Base-by-base conservation (phyloP, 768 basidiomycete genomes). In the Coprinopsis sp. region DNA sequence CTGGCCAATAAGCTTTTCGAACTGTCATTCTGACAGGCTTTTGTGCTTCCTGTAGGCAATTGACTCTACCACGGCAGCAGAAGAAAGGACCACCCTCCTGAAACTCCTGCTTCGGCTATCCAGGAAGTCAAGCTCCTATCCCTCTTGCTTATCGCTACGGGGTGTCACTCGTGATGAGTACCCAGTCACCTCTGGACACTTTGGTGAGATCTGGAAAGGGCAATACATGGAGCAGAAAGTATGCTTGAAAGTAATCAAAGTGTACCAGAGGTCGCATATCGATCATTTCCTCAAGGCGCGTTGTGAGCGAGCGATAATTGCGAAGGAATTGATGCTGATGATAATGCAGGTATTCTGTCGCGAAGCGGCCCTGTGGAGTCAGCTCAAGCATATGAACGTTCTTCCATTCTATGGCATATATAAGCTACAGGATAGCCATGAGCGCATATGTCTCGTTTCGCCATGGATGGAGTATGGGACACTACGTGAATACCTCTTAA, bases 381-480 rank as follows among this genome's bases (percentile, higher is more conserved):
- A 51, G 18, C 29, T 51, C 2, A 28, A 22, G 6, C 51, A 51
- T 36, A 33, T 28, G 13, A 51, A 51, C 27, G 11, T 51, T 7
- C 36, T 51, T 2, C 51, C 51, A 12, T 51, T 51, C 36, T 51
- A 51, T 39, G 51, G 51, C 3, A 47, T 51, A 11, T 36, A 51
- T n/a, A 40, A 46, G 37, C 28, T 51, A 23, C 36, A 44, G 21
- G 41, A 47, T 12, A 24, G 23, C 8, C 10, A 40, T 6, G 41
- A 27, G n/a, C 25, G 46, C 5, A 47, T 51, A 10, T 51, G 51
- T 16, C 28, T 51, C 3, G 38, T 51, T 7, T 47, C 51, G 8
- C 51, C 51, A 23, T 51, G 51, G 51, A 51, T 51, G 51, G 51
- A 51, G 33, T 47, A 51, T 16, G 51, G 51, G 5, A 37, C 31